Base-by-base conservation (phyloP, 441 rosid species). In the Theobroma grandiflorum region DNA sequence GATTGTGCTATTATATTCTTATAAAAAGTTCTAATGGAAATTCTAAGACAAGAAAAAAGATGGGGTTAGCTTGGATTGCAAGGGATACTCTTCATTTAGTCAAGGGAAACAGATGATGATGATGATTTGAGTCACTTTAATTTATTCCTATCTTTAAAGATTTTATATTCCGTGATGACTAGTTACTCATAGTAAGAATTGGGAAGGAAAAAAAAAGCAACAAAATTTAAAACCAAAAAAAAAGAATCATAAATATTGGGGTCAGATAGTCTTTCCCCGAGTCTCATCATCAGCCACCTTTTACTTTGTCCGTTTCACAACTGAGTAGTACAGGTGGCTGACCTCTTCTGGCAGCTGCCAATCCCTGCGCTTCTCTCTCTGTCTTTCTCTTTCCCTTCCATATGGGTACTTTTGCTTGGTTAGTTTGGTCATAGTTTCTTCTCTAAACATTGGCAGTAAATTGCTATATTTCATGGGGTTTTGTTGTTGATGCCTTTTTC, bases 221-320 rank as follows among this genome's bases (percentile, higher is more conserved):
- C 50, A 47, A 67, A 8, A 11, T 45, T 38, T 20, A 22, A 49
- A 50, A n/a, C n/a, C n/a, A n/a, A n/a, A 57, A 45, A 70, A 18
- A 43, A 72, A 59, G 33, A 77, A 65, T 35, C 76, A 67, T 74
- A 59, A 66, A 78, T 81, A 80, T 82, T 79, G 20, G 58, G 72
- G 80, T 37, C 3, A 8, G 11, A 40, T 37, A 15, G 72, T 76
- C 82, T 74, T 59, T 68, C 52, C 37, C 14, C 40, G 26, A 31
- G 61, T 79, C 79, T 83, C 85, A 81, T 59, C 83, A 79, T 81
- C 88, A 75, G 88, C 87, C 79, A 83, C 87, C 88, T 89, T 87
- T 83, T 18, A 14, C 81, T 87, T 91, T 88, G 96, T 92, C 96
- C 66, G 89, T 88, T 91, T 88, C 90, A 86, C 87, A 90, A 86